phyloP scores from a whole-genome alignment of 768 basidiomycete species.

The Calocybe cyanea region DNA sequence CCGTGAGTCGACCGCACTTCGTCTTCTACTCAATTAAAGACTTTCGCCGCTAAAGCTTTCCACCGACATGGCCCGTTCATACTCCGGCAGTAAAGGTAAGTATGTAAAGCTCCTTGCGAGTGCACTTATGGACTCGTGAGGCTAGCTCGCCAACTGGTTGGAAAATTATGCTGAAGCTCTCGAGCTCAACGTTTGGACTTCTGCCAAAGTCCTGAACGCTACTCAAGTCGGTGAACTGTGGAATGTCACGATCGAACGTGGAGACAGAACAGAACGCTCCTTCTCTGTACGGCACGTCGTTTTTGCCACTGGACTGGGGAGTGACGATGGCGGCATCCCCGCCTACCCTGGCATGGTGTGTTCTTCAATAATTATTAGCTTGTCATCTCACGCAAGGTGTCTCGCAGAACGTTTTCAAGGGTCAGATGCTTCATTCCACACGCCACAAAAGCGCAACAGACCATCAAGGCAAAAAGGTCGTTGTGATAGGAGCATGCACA shows the following conservation, averaged over 20 bases:
- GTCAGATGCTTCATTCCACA: conserved; percentile 56
- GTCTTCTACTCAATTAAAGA: background rate
- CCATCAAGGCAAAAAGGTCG: conserved; percentile 65
- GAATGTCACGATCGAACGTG: conserved; percentile 36
- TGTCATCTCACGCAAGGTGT: background rate
- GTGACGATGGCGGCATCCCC: conserved; percentile 44
- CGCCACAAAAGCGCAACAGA: conserved; percentile 52
- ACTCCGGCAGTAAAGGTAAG: conserved; percentile 49
- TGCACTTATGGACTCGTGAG: background rate
- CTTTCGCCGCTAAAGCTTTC: conserved; percentile 37
- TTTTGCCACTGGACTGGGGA: conserved; percentile 48
- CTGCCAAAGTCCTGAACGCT: conserved; percentile 31
- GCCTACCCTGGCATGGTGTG: conserved; percentile 42
- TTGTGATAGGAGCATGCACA: conserved; percentile 65
- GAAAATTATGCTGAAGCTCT: conserved; percentile 58
- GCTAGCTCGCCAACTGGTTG: conserved; percentile 62
- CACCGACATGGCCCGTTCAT: conserved; percentile 55
- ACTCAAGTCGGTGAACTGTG: conserved; percentile 34
- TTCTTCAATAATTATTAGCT: background rate
- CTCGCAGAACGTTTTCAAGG: conserved; percentile 54
- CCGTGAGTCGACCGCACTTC: conserved; percentile 37
- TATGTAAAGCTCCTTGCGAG: background rate
- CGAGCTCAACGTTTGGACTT: conserved; percentile 67
- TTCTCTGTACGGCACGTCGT: conserved; percentile 49
- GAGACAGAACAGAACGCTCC: conserved; percentile 29